Percentiles rank a stretch among this genome's conserved stretches.
Evolutionary conservation across 1,284 basidiomycete species (phyloP).

Genomic region (Leccinum insigne): DNA sequence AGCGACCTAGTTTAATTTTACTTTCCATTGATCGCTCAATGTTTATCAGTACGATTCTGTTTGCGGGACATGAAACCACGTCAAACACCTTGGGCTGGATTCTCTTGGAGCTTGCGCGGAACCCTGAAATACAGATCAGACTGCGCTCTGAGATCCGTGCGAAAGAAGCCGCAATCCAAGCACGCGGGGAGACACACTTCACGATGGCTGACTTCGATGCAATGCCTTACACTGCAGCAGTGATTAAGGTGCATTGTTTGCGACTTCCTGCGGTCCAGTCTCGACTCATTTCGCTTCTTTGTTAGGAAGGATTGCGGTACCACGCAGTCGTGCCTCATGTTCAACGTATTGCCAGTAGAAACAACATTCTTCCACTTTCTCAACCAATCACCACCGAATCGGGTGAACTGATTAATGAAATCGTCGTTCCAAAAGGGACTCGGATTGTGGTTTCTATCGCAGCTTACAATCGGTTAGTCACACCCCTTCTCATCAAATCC

Average conservation of each 20-base stretch:
- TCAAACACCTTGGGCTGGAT: slow-evolving; percentile 44
- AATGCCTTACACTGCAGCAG: slow-evolving; percentile 52
- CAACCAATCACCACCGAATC: slow-evolving; percentile 38
- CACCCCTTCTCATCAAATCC: background rate
- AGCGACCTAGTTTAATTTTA: background rate
- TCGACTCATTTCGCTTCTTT: background rate
- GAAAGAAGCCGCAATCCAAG: slow-evolving; percentile 36
- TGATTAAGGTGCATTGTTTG: slow-evolving; percentile 45
- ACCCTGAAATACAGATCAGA: slow-evolving; percentile 38
- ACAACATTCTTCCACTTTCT: slow-evolving; percentile 46
- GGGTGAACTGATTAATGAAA: slow-evolving; percentile 36
- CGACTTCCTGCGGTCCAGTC: background rate
- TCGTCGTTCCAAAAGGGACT: slow-evolving; percentile 37
- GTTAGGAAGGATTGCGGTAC: slow-evolving; percentile 41
- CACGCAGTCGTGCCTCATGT: slow-evolving; percentile 36
- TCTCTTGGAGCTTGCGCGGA: slow-evolving; percentile 42
- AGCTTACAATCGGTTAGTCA: slow-evolving; percentile 38
- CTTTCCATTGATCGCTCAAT: background rate
- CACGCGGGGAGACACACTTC: slow-evolving; percentile 42
- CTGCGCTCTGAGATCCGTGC: slow-evolving; percentile 42
- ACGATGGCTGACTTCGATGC: slow-evolving; percentile 45
- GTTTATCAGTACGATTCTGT: slow-evolving; percentile 36
- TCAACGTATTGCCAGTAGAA: slow-evolving; percentile 37
- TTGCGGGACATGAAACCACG: slow-evolving; percentile 56
- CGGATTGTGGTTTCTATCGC: slow-evolving; percentile 36